Evolutionary conservation across 192 early-diverging fungal species (phyloP).

Genomic region (Backusella liffmaniae): DNA sequence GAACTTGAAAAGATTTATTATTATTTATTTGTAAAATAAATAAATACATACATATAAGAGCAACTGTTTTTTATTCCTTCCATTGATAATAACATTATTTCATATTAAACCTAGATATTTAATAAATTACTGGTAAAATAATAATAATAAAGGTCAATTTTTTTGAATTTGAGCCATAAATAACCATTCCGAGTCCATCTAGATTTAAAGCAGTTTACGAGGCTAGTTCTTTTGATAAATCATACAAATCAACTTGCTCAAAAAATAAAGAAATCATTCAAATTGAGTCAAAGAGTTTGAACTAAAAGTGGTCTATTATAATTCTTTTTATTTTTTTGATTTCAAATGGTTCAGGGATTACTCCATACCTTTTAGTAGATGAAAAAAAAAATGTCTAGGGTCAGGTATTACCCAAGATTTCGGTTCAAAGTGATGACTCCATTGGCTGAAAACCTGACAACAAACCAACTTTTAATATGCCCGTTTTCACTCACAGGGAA

Average conservation of each 20-base stretch:
- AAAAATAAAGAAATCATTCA: not conserved
- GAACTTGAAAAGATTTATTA: not conserved
- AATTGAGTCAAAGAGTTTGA: not conserved
- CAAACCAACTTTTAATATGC: too few species aligned
- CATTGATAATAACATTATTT: not conserved
- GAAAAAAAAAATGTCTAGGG: too few species aligned
- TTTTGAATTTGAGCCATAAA: not conserved
- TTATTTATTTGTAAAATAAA: not conserved
- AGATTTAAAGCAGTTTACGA: not conserved
- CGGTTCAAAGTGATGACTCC: too few species aligned
- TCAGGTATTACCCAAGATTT: too few species aligned
- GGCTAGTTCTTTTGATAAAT: too few species aligned
- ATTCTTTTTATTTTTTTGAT: not conserved
- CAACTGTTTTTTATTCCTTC: not conserved
- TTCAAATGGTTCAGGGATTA: not conserved
- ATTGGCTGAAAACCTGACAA: too few species aligned
- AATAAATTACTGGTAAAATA: not conserved
- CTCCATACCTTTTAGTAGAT: too few species aligned
- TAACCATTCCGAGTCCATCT: not conserved
- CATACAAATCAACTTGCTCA: not conserved
- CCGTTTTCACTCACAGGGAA: too few species aligned
- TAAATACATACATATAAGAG: not conserved
- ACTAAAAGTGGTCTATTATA: not conserved
- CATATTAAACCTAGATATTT: not conserved
- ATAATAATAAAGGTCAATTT: not conserved